These are phyloP conservation scores for Heterobasidion annosum DNA, from an alignment of 1,284 basidiomycete genomes.

Conservation along the genomic window DNA sequence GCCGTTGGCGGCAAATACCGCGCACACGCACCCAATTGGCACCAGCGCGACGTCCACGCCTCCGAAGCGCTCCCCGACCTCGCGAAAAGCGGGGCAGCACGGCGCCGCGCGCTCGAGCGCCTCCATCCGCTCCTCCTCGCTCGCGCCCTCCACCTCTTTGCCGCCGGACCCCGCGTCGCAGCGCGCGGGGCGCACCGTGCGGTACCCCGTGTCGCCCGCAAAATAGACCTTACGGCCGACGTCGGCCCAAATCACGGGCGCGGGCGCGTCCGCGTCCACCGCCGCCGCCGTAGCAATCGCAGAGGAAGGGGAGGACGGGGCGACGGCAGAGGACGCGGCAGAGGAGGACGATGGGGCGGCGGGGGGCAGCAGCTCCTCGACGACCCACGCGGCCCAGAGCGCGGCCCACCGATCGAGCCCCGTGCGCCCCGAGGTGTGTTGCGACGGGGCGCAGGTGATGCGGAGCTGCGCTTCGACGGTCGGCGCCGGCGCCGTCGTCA, in stretches of 20 bases:
- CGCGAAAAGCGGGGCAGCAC: conserved; percentile 58
- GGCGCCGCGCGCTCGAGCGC: conserved; percentile 45
- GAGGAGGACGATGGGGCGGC: neutral
- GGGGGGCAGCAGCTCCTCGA: conserved; percentile 27
- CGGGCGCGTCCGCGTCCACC: neutral
- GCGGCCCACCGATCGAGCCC: conserved; percentile 40
- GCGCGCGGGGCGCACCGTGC: conserved; percentile 21
- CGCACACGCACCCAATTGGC: conserved; percentile 46
- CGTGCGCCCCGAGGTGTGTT: conserved; percentile 40
- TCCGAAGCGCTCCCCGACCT: conserved; percentile 54
- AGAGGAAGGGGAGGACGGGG: too few species aligned
- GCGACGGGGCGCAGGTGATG: conserved; percentile 33
- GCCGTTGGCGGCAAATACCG: neutral
- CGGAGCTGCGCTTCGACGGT: conserved; percentile 7
- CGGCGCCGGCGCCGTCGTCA: too few species aligned
- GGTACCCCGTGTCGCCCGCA: conserved; percentile 63
- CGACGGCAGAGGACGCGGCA: neutral
- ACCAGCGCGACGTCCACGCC: conserved; percentile 55
- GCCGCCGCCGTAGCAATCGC: neutral
- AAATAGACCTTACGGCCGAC: conserved; percentile 45
- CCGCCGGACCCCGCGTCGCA: too few species aligned
- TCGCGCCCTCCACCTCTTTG: neutral
- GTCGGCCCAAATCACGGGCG: conserved; percentile 2
- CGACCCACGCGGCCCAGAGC: conserved; percentile 55
- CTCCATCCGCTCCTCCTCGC: conserved; percentile 16